Evolutionary conservation across 129 eudicot species (phyloP), one percentile per base, ranked within the genome.

Genomic region (Flaveria brownii): DNA sequence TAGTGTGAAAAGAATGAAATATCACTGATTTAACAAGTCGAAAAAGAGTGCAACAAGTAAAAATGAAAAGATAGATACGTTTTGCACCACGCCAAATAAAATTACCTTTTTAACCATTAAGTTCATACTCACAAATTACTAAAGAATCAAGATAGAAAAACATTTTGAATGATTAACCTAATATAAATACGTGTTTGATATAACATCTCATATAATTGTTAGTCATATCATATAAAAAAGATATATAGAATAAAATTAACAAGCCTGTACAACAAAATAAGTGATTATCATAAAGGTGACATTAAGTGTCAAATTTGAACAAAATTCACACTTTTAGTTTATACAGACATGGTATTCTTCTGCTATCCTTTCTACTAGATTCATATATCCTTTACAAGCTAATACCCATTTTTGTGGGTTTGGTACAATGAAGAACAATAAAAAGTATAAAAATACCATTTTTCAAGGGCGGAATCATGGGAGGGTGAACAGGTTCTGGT

Each of bases 311-410:
- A 78, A 30, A 61, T 33, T 23, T 74, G 47, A 43, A 49, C 55
- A 51, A 76, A 65, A 22, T 50, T 76, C 45, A 43, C 76, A 69
- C 45, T 52, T 66, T 56, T 33, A 12, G 14, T 80, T 74, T 56
- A 65, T 80, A 68, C 75, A 67, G 1, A 80, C 46, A 67, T 56
- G 61, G 71, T 69, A 74, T 73, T 56, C 30, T 73, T 43, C 69
- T 55, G 43, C 75, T 66, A 6, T 41, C 57, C 39, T 80, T 73
- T 65, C 61, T 43, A 64, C 68, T 16, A 65, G 41, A 64, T 10
- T 64, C 41, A 64, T 61, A 74, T 60, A 73, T 70, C 79, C 69
- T 77, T 77, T 82, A 77, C 79, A 82, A 76, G 85, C 78, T 77
- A 64, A 71, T 68, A 46, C 41, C 74, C 62, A 18, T 61, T 61